These are phyloP conservation scores for Leishmania guyanensis DNA, from an alignment of 208 protist species.

Conservation along the genomic window DNA sequence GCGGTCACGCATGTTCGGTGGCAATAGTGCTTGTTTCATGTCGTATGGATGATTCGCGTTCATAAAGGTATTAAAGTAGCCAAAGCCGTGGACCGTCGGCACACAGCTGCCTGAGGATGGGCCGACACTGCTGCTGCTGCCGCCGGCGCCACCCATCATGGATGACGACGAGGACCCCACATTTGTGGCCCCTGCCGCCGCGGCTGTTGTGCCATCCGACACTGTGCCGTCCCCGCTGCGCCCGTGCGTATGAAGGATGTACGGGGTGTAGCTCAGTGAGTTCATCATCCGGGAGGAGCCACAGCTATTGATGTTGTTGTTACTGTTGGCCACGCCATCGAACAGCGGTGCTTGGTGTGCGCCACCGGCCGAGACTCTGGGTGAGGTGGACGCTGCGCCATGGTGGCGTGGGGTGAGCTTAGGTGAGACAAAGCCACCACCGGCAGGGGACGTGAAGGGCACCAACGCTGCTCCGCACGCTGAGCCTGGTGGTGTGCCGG, in stretches of 20 bases:
- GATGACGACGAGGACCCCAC: conserved; percentile 18
- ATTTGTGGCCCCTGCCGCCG: neutral
- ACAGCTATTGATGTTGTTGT: neutral
- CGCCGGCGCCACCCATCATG: conserved; percentile 4
- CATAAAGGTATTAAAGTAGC: conserved; percentile 19
- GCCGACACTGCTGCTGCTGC: conserved; percentile 6
- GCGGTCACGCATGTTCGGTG: conserved; percentile 20
- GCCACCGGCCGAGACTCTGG: neutral
- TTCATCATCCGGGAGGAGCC: conserved; percentile 2
- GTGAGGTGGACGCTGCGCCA: neutral
- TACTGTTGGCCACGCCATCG: conserved; percentile 1
- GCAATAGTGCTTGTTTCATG: conserved; percentile 15
- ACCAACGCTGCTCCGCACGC: neutral
- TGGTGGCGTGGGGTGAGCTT: conserved; percentile 8
- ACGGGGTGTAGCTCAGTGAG: conserved; percentile 4
- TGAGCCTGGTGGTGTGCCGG: neutral
- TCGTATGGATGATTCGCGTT: conserved; percentile 1
- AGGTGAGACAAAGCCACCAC: neutral
- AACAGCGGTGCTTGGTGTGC: neutral
- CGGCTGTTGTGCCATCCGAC: neutral
- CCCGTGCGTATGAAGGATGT: conserved; percentile 7
- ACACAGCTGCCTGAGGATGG: conserved; percentile 13
- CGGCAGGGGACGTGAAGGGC: neutral
- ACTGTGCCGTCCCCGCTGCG: conserved; percentile 1
- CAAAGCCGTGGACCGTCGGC: neutral